These are phyloP conservation scores for Penicillium palitans DNA, from an alignment of 2,329 filamentous ascomycete genomes.

Conservation along the genomic window DNA sequence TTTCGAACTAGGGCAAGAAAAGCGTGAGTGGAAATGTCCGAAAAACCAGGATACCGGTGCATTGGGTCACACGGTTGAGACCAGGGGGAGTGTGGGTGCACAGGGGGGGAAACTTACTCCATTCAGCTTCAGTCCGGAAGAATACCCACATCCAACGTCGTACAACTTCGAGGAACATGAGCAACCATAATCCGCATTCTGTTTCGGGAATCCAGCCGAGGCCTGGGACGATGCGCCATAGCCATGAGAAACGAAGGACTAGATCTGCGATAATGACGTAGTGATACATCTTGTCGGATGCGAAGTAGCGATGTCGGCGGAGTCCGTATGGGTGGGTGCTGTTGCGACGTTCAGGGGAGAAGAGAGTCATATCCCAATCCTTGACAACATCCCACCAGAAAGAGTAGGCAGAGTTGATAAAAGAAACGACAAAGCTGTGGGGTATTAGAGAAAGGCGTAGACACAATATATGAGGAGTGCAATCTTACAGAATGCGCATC, in stretches of 20 bases:
- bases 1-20: slow-evolving; percentile 49
- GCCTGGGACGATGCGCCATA: slow-evolving; percentile 78
- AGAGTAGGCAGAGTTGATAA: slow-evolving; percentile 86
- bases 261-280: slow-evolving; percentile 75
- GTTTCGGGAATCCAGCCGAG: slow-evolving; percentile 82
- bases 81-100: not conserved
- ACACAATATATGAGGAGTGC: not conserved
- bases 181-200: slow-evolving; percentile 82
- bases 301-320: slow-evolving; percentile 71
- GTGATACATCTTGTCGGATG: slow-evolving; percentile 76
- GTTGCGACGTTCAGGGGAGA: slow-evolving; percentile 62
- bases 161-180: slow-evolving; percentile 83
- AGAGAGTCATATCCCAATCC: slow-evolving; percentile 92
- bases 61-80: not conserved
- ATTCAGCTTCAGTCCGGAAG: slow-evolving; percentile 91
- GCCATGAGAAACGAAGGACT: slow-evolving; percentile 84
- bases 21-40: slow-evolving; percentile 16
- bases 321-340: slow-evolving; percentile 74
- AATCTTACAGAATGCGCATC: slow-evolving; percentile 55
- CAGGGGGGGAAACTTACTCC: slow-evolving; percentile 56
- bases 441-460: not conserved
- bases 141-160: slow-evolving; percentile 97
- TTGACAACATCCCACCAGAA: slow-evolving; percentile 98
- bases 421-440: slow-evolving; percentile 68
- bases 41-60: not conserved